A percentile compares a stretch with the other conserved stretches of the same genome.
These are phyloP conservation scores for Pluteus cervinus DNA, from an alignment of 768 basidiomycete species.

Conservation along the genomic window DNA sequence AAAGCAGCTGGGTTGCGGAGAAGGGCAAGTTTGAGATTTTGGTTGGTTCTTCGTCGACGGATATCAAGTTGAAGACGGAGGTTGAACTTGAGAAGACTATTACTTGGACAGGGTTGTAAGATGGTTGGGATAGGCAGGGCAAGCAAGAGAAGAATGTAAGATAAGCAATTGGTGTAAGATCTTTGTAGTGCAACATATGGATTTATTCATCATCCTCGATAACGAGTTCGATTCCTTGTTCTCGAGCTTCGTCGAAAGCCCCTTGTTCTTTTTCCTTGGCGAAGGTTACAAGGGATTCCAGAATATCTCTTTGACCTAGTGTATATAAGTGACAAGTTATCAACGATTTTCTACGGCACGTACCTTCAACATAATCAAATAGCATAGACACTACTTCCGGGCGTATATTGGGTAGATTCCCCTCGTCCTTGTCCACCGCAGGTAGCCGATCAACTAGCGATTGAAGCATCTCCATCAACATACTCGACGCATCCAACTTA, in stretches of 20 bases:
- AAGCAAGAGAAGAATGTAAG: too few species aligned
- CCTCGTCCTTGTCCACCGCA: constrained; percentile 13
- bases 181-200: not conserved
- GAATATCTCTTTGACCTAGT: constrained; percentile 55
- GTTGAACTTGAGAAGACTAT: constrained; percentile 28
- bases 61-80: constrained; percentile 30
- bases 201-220: constrained; percentile 29
- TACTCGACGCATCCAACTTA: constrained; percentile 61
- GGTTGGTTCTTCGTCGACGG: constrained; percentile 40
- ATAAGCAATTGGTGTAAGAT: not conserved
- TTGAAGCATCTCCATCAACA: constrained; percentile 63
- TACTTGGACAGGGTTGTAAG: constrained; percentile 37
- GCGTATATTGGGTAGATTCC: constrained; percentile 31
- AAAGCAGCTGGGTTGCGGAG: constrained; percentile 40
- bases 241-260: constrained; percentile 42
- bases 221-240: constrained; percentile 48
- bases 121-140: too few species aligned
- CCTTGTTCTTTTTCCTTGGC: constrained; percentile 38
- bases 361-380: constrained; percentile 61
- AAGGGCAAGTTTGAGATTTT: constrained; percentile 38
- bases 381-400: constrained; percentile 62
- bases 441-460: constrained; percentile 47
- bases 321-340: constrained; percentile 1
- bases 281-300: constrained; percentile 47
- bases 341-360: constrained; percentile 5